Evolutionary conservation across 1,284 basidiomycete species (phyloP), one percentile per base, ranked within the genome.

Genomic region (Pseudozyma hubeiensis): DNA sequence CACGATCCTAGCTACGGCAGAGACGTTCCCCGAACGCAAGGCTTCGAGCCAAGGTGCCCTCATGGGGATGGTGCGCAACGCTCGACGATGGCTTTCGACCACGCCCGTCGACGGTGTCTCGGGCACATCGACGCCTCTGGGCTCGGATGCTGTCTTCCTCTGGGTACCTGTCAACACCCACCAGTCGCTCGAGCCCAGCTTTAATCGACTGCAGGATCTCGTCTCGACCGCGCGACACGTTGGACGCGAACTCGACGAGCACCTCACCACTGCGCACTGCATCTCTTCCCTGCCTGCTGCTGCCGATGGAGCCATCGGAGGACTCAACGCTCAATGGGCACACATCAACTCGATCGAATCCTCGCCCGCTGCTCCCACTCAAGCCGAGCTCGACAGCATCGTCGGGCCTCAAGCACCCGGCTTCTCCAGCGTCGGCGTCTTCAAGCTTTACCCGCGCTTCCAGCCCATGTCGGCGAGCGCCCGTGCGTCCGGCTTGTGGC

Each of bases 51-150:
- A 34, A 2, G 71, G 71, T n/a, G 71, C 71, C 13, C 19, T 74
- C 30, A 54, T 74, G 54, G 71, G 71, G 7, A 70, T 74, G 60
- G 67, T 67, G 7, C 60, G 71, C 53, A 74, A 74, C 17, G 61
- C 62, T 8, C 44, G 71, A 50, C 41, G 71, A 48, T 74, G 71
- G 71, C 17, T 74, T 1, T 46, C 49, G 11, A 47, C 54, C 10
- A 53, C 50, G 31, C 30, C 50, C 3, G 41, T 45, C 0, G 40
- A 62, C 7, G 47, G 47, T 7, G 53, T 14, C 4, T 41, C 40
- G 11, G 41, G 55, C 40, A 40, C 45, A 9, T 33, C 56, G 5
- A 63, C 51, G 3, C 71, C 71, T 5, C 34, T 74, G 5, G 71
- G 66, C 1, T 65, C 67, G 29, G 71, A 74, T 29, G 71, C 67